These are phyloP conservation scores for Tylopilus orsonianus DNA, from an alignment of 1,284 basidiomycete species.

Conservation along the genomic window DNA sequence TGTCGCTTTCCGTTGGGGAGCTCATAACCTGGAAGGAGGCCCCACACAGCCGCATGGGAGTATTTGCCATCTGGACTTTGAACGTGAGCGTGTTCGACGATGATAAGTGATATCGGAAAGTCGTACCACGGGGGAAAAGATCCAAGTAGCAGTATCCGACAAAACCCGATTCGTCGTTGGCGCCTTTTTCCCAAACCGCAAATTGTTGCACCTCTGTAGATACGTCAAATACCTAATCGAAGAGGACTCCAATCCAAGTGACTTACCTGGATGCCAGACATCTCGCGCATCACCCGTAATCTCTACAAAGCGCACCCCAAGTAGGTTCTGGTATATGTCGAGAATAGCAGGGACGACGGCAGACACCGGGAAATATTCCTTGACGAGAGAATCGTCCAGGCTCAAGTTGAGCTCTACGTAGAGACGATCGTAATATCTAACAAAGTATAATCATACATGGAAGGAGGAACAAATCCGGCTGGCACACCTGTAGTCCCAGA, in stretches of 20 bases:
- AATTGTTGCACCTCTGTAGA: conserved; percentile 71
- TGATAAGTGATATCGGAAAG: neutral
- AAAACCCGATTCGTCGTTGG: conserved; percentile 66
- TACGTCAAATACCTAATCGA: conserved; percentile 5
- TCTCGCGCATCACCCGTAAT: conserved; percentile 50
- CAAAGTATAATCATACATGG: neutral
- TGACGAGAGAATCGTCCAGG: conserved; percentile 72
- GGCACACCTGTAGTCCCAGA: conserved; percentile 59
- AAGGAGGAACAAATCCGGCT: neutral
- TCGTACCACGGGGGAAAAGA: conserved; percentile 75
- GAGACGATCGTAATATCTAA: conserved; percentile 66
- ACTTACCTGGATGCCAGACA: conserved; percentile 69
- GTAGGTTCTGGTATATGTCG: conserved; percentile 74
- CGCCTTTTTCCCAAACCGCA: conserved; percentile 75
- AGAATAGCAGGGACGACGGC: conserved; percentile 78
- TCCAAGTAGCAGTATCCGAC: conserved; percentile 83
- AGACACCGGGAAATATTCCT: conserved; percentile 83
- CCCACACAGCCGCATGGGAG: conserved; percentile 86
- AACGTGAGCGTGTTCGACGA: conserved; percentile 3
- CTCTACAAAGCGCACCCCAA: conserved; percentile 70
- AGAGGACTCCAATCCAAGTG: neutral
- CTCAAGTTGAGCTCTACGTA: conserved; percentile 62
- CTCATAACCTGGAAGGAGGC: conserved; percentile 61
- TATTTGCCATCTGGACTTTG: conserved; percentile 64
- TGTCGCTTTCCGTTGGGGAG: conserved; percentile 54